These are phyloP conservation scores for Lagenidium giganteum DNA, from an alignment of 352 stramenopile genomes.

Conservation along the genomic window DNA sequence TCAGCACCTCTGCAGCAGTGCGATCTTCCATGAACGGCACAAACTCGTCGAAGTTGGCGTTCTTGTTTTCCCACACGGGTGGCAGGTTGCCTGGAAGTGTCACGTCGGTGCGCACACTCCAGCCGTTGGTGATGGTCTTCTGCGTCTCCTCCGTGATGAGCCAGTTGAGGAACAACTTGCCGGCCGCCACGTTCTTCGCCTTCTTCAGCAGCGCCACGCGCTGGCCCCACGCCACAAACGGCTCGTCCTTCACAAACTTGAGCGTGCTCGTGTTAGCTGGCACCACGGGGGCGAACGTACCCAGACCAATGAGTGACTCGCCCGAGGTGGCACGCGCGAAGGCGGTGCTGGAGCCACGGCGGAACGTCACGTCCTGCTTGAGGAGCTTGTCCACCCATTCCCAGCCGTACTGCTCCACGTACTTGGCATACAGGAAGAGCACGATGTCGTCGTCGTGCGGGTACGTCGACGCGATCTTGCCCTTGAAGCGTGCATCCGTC, in stretches of 20 bases:
- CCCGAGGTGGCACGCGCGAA: constrained; percentile 19
- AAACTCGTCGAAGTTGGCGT: constrained; percentile 30
- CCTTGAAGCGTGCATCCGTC: constrained; percentile 25
- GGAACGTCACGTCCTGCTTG: constrained; percentile 29
- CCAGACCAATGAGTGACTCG: constrained; percentile 23
- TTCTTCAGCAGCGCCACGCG: constrained; percentile 54
- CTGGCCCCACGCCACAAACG: constrained; percentile 42
- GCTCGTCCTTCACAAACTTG: constrained; percentile 25
- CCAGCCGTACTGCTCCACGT: constrained; percentile 52
- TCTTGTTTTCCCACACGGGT: constrained; percentile 23
- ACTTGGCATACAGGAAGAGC: constrained; percentile 38
- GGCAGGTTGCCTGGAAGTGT: constrained; percentile 17
- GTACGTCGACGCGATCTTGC: constrained; percentile 38
- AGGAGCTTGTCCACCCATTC: constrained; percentile 37
- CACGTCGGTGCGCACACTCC: constrained; percentile 33
- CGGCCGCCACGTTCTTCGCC: constrained; percentile 36
- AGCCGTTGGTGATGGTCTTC: constrained; percentile 14
- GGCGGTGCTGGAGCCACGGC: constrained; percentile 25
- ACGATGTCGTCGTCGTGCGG: constrained; percentile 44
- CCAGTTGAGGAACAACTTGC: constrained; percentile 63
- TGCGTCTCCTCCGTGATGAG: constrained; percentile 29
- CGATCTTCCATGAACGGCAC: constrained; percentile 44
- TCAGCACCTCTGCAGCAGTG: constrained; percentile 29
- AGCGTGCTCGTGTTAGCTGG: too few species aligned
- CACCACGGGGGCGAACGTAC: too few species aligned